Conservation (phyloP, 805 yeast genomes). For the Teunomyces aglyptinius region DNA sequence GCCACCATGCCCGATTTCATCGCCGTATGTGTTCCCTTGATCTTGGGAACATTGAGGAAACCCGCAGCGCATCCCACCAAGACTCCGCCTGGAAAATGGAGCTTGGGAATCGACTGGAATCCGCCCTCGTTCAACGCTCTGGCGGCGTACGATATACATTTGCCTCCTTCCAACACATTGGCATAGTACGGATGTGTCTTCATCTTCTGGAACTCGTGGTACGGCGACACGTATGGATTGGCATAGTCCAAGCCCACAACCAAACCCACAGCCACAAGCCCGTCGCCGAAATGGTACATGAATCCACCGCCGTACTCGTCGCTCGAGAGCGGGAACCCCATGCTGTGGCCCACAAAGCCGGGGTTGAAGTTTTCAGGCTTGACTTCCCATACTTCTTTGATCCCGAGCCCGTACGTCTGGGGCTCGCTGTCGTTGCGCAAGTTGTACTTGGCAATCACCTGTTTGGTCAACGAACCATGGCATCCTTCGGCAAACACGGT, state of each 20-base stretch:
- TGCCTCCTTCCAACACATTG: conserved; percentile 77
- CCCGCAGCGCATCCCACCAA: conserved; percentile 96
- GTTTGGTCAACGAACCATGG: conserved; percentile 88
- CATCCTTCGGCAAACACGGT: conserved; percentile 98
- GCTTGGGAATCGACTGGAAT: conserved; percentile 83
- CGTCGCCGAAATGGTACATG: conserved; percentile 95
- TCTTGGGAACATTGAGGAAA: conserved; percentile 94
- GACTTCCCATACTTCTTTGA: conserved; percentile 97
- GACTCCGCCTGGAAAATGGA: conserved; percentile 94
- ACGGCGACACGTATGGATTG: conserved; percentile 94
- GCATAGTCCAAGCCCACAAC: conserved; percentile 92
- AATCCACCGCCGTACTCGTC: conserved; percentile 95
- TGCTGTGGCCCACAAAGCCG: conserved; percentile 80
- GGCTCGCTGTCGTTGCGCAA: conserved; percentile 63
- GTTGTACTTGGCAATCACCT: conserved; percentile 64
- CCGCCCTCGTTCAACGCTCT: conserved; percentile 98
- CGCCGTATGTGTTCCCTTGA: conserved; percentile 97
- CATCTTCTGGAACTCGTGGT: conserved; percentile 92
- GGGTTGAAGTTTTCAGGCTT: conserved; percentile 72
- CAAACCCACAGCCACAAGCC: conserved; percentile 86
- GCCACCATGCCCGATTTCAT: conserved; percentile 95
- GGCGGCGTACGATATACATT: conserved; percentile 91
- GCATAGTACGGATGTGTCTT: conserved; percentile 86
- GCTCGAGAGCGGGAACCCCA: conserved; percentile 81
- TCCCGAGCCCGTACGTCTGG: conserved; percentile 94